Conservation (phyloP, 2,329 filamentous ascomycete genomes). For the Penicillium corylophilum region DNA sequence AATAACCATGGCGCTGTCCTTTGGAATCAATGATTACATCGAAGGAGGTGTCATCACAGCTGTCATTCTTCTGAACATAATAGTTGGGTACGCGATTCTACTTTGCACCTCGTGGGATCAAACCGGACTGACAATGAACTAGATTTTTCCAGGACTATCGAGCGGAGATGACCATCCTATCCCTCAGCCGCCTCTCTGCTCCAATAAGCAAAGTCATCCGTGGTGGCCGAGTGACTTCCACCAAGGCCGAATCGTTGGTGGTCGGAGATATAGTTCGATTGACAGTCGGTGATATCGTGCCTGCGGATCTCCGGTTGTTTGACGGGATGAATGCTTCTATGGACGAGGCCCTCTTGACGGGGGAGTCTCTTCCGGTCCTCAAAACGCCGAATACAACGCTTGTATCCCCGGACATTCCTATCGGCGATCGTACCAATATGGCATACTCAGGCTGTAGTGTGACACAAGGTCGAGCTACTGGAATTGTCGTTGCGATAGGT, state of each 20-base stretch:
- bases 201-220: slow-evolving; percentile 58
- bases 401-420: slow-evolving; percentile 31
- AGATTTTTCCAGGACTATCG: slow-evolving; percentile 59
- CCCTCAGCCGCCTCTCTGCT: slow-evolving; percentile 55
- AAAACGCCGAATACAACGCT: slow-evolving; percentile 46
- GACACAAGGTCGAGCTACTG: slow-evolving; percentile 59
- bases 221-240: slow-evolving; percentile 52
- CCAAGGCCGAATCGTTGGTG: slow-evolving; percentile 58
- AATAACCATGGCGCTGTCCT: slow-evolving; percentile 67
- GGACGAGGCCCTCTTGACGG: slow-evolving; percentile 65
- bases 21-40: slow-evolving; percentile 57
- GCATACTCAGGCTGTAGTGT: slow-evolving; percentile 61
- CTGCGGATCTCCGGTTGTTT: slow-evolving; percentile 56
- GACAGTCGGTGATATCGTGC: slow-evolving; percentile 58
- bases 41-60: slow-evolving; percentile 60
- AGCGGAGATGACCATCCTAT: slow-evolving; percentile 61
- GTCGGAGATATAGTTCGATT: slow-evolving; percentile 57
- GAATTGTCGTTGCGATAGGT: slow-evolving; percentile 59
- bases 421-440: slow-evolving; percentile 61
- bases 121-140: neutral
- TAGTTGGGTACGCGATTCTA: slow-evolving; percentile 46
- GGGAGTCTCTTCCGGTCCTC: slow-evolving; percentile 60
- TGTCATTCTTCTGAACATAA: slow-evolving; percentile 58
- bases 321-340: slow-evolving; percentile 70
- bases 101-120: too few species aligned